A percentile compares a stretch with the other conserved stretches of the same genome.
These are phyloP conservation scores for Wickerhamiella galacta DNA, from an alignment of 805 yeast genomes.

Conservation along the genomic window DNA sequence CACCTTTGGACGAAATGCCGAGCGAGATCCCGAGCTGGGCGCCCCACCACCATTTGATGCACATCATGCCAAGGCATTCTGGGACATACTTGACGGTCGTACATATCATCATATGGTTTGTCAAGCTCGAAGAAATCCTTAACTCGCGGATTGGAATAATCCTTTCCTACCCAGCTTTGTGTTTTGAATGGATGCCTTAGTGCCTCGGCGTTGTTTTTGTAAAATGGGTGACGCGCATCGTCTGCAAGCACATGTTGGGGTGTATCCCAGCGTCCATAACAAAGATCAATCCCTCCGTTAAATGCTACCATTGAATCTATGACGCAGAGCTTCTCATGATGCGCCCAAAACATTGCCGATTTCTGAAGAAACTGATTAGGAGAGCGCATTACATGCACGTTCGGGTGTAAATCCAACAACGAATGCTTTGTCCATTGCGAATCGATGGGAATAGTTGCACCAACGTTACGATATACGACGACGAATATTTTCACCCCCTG, in stretches of 20 bases:
- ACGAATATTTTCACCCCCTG: conserved; percentile 90
- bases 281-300: conserved; percentile 88
- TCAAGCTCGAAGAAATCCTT: conserved; percentile 71
- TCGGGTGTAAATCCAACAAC: conserved; percentile 64
- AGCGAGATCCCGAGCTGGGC: conserved; percentile 79
- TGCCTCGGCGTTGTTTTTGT: conserved; percentile 11
- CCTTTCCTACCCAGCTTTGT: conserved; percentile 88
- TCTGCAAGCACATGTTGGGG: conserved; percentile 87
- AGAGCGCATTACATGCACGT: conserved; percentile 78
- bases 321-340: conserved; percentile 82
- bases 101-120: conserved; percentile 81
- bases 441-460: conserved; percentile 81
- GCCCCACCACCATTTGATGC: conserved; percentile 90
- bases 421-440: conserved; percentile 92
- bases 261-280: conserved; percentile 92
- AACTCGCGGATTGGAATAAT: conserved; percentile 88
- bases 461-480: conserved; percentile 85
- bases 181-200: conserved; percentile 18
- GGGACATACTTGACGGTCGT: conserved; percentile 62
- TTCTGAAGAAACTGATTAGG: conserved; percentile 82
- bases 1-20: conserved; percentile 95
- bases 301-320: conserved; percentile 81
- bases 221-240: conserved; percentile 33
- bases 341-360: conserved; percentile 95
- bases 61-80: conserved; percentile 99